Conservation (phyloP, 2,329 filamentous ascomycete species). For the Capronia americana region DNA sequence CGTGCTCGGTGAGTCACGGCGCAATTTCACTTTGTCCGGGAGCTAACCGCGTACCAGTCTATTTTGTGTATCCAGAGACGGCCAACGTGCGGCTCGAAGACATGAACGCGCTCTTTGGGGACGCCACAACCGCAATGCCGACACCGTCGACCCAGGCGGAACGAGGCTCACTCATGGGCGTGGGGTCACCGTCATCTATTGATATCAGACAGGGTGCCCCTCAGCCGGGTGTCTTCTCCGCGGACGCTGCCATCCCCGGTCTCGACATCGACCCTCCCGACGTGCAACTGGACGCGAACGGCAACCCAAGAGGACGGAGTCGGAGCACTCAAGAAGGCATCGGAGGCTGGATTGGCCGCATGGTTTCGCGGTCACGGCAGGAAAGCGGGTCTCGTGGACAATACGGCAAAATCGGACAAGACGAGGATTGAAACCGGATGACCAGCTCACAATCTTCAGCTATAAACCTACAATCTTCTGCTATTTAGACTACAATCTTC, state of each 20-base stretch:
- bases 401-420: constrained; percentile 39
- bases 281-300: constrained; percentile 57
- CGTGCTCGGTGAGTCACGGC: constrained; percentile 79
- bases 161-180: constrained; percentile 79
- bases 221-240: constrained; percentile 52
- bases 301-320: constrained; percentile 54
- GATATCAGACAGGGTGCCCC: constrained; percentile 51
- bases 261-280: constrained; percentile 81
- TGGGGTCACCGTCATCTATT: constrained; percentile 80
- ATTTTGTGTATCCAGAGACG: constrained; percentile 96
- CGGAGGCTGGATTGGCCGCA: constrained; percentile 72
- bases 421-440: constrained; percentile 35
- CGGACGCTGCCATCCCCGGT: constrained; percentile 75
- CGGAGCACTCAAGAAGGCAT: constrained; percentile 59
- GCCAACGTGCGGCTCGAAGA: constrained; percentile 94
- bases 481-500: too few relatives aligned
- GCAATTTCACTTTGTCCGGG: neutral
- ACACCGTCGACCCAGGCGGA: constrained; percentile 81
- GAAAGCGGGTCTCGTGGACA: constrained; percentile 35
- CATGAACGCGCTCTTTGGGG: constrained; percentile 93
- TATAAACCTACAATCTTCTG: neutral
- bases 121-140: constrained; percentile 81
- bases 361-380: constrained; percentile 53
- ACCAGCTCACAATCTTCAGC: neutral
- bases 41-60: constrained; percentile 66